Evolutionary conservation across 495 filamentous ascomycete genomes (phyloP).

Genomic region (Margaritispora aquatica): DNA sequence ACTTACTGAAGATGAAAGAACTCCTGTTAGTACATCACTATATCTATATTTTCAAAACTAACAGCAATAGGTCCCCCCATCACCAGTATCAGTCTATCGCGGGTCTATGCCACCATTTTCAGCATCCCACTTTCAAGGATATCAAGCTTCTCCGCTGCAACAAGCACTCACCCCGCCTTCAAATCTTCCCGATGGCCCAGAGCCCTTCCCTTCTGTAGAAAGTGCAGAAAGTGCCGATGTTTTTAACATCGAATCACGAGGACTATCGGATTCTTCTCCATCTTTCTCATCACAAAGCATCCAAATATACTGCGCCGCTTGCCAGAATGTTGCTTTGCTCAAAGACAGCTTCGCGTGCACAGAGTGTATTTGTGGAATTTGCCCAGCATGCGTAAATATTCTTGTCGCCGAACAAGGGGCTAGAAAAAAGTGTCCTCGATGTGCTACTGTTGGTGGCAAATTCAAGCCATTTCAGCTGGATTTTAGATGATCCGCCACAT

Average conservation of each 20-base stretch:
- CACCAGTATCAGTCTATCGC: conserved; percentile 61
- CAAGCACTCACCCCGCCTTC: conserved; percentile 79
- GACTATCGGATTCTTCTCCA: conserved; percentile 47
- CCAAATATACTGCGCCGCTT: conserved; percentile 84
- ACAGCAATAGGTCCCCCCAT: conserved; percentile 54
- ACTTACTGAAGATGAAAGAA: conserved; percentile 85
- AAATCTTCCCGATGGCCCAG: conserved; percentile 55
- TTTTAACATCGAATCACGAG: conserved; percentile 55
- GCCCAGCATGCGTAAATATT: conserved; percentile 75
- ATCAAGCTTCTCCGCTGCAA: conserved; percentile 80
- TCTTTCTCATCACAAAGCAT: conserved; percentile 53
- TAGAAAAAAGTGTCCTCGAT: conserved; percentile 57
- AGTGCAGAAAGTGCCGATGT: conserved; percentile 53
- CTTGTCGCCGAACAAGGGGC: conserved; percentile 59
- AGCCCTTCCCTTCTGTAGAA: conserved; percentile 84
- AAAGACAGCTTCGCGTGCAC: conserved; percentile 86
- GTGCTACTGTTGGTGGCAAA: conserved; percentile 57
- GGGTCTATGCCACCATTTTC: conserved; percentile 70
- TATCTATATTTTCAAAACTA: neutral
- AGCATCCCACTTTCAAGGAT: conserved; percentile 57
- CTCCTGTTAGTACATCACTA: conserved; percentile 54
- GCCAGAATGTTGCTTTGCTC: conserved; percentile 64
- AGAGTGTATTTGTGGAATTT: conserved; percentile 89
- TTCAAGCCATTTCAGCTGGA: conserved; percentile 54
- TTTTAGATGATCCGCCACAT: conserved; percentile 15